phyloP scores from a whole-genome alignment of 192 early-diverging fungal species.

The Coemansia sp. region DNA sequence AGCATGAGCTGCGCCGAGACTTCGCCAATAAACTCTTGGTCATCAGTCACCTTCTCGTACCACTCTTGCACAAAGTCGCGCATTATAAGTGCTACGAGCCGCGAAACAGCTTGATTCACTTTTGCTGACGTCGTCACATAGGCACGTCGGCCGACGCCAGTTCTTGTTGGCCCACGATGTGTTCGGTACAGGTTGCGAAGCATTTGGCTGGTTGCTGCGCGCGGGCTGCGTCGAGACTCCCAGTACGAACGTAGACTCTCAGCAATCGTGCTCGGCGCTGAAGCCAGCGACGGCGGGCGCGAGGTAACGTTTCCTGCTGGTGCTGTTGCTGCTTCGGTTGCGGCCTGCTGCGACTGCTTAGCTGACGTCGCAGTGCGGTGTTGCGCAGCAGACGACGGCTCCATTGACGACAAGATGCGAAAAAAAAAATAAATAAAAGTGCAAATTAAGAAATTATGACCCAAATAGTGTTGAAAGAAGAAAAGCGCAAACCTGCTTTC shows the following conservation, averaged over 20 bases:
- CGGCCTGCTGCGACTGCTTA: not conserved
- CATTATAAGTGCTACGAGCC: slow-evolving; percentile 31
- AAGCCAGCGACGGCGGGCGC: slow-evolving; percentile 31
- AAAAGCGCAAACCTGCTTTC: not conserved
- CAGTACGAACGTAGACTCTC: slow-evolving; percentile 49
- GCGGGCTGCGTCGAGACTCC: slow-evolving; percentile 33
- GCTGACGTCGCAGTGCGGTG: slow-evolving; percentile 3
- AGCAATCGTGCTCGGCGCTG: slow-evolving; percentile 45
- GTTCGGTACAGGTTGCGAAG: slow-evolving; percentile 35
- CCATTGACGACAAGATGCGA: not conserved
- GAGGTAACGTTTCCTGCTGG: slow-evolving; percentile 13
- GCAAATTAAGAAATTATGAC: not conserved
- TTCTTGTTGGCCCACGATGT: not conserved
- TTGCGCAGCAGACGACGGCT: not conserved
- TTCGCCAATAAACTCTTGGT: slow-evolving; percentile 38
- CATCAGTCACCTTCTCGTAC: slow-evolving; percentile 47
- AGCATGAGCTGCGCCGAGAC: slow-evolving; percentile 31
- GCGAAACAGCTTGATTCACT: slow-evolving; percentile 29
- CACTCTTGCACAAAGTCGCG: slow-evolving; percentile 50
- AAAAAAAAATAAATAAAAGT: not conserved
- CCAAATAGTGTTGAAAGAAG: not conserved
- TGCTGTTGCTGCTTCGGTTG: not conserved
- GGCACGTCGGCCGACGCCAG: not conserved
- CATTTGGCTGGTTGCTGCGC: slow-evolving; percentile 13
- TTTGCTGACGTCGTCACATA: slow-evolving; percentile 19